Base-by-base conservation (phyloP, 2,329 filamentous ascomycete species). In the Polychaeton citri region DNA sequence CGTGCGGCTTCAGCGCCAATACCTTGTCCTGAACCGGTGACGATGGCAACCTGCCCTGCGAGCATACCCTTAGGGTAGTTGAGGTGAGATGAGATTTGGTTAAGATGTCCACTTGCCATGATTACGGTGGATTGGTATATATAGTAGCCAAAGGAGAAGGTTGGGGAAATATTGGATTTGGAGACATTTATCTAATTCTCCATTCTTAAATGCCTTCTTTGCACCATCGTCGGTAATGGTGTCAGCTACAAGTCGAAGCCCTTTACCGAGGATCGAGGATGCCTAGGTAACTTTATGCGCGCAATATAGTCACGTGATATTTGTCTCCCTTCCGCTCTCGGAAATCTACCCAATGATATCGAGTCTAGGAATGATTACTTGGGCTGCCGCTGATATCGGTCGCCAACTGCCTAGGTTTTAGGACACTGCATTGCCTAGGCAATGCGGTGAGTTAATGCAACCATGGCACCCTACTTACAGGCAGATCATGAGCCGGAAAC, bases 1-100 rank as follows among this genome's bases (percentile, higher is more conserved):
- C 77, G 70, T 6, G 85, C 85, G 20, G 79, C 71, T 62, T 93
- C 86, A 19, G 84, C 86, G 17, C 85, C 86, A 55, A 93, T 93
- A 40, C 86, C 86, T 58, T 92, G 84, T 6, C 82, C 84, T 13
- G 78, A 76, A 31, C 85, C 84, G 19, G 86, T 94, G 56, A 93
- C 80, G 57, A 94, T 92, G 51, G 85, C 85, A 12, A 81, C 75
- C 57, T 93, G 84, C 35, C 80, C 81, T 19, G 72, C 72, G 37
- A 93, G 73, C 57, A 93, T 67, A 39, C 85, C 85, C 53, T 74
- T 71, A 24, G 85, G 83, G 63, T 78, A 88, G 64, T 85, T 87
- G 50, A 93, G 73, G 59, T 92, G 84, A 42, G 71, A 71, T 24
- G 79, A 73, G 48, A 92, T 74, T 60, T 90, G 83, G 28, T 71